A percentile compares a stretch with the other conserved stretches of the same genome.
Conservation (phyloP, 2,329 filamentous ascomycete species). For the Kalmusia sp. region DNA sequence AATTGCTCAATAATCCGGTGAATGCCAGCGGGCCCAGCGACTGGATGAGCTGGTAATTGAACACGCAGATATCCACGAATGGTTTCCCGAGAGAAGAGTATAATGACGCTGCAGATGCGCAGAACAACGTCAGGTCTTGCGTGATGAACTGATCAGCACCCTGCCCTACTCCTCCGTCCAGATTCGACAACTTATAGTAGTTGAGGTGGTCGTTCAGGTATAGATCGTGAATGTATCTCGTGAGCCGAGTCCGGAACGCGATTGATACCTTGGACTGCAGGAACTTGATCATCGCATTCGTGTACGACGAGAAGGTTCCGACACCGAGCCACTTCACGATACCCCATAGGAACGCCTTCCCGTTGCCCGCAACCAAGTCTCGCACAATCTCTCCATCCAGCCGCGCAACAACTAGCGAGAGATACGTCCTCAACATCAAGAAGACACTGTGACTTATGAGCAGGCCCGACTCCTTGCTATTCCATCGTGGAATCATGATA, state of each 20-base stretch:
- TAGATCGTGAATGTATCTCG: slow-evolving; percentile 94
- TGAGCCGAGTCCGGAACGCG: slow-evolving; percentile 92
- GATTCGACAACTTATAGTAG: slow-evolving; percentile 92
- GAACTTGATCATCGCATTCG: slow-evolving; percentile 99
- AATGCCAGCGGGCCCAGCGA: slow-evolving; percentile 89
- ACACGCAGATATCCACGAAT: slow-evolving; percentile 94
- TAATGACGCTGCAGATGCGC: slow-evolving; percentile 85
- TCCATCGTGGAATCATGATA: slow-evolving; percentile 96
- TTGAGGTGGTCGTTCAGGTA: slow-evolving; percentile 95
- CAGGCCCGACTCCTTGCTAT: slow-evolving; percentile 92
- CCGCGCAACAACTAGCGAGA: slow-evolving; percentile 90
- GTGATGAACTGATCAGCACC: slow-evolving; percentile 97
- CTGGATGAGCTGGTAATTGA: slow-evolving; percentile 96
- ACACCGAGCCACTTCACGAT: slow-evolving; percentile 95
- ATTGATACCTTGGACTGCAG: slow-evolving; percentile 98
- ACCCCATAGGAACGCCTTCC: slow-evolving; percentile 85
- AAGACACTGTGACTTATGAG: slow-evolving; percentile 89
- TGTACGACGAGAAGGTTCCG: slow-evolving; percentile 92
- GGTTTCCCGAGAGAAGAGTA: slow-evolving; percentile 99
- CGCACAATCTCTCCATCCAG: slow-evolving; percentile 95
- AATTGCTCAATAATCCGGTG: slow-evolving; percentile 86
- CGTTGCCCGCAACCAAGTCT: slow-evolving; percentile 94
- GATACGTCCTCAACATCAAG: slow-evolving; percentile 88
- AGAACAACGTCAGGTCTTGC: slow-evolving; percentile 94
- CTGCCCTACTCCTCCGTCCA: slow-evolving; percentile 91